Evolutionary conservation across 306 rosid genomes (phyloP).

Genomic region (Vigna radiata): DNA sequence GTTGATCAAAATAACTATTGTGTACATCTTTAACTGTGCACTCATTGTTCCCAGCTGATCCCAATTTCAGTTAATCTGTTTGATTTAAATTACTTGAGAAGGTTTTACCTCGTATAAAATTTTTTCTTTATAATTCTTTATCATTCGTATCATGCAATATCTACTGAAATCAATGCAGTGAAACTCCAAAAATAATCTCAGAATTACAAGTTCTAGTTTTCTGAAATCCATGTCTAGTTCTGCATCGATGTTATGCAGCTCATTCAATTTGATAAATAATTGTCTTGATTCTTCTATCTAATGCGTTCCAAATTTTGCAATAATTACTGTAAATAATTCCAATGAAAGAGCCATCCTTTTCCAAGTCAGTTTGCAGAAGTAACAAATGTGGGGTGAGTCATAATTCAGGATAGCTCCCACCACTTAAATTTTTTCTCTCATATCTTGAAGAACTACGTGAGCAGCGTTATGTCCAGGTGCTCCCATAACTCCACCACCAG

Average conservation of each 20-base stretch:
- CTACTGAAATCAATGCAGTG: not conserved
- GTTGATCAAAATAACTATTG: conserved; percentile 5
- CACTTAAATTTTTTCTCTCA: conserved; percentile 40
- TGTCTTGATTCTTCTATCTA: not conserved
- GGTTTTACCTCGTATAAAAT: not conserved
- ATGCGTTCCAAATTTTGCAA: not conserved
- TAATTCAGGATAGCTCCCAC: not conserved
- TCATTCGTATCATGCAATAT: conserved; percentile 7
- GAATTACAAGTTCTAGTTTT: conserved; percentile 11
- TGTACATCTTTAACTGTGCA: not conserved
- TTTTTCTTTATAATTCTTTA: not conserved
- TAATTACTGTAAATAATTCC: not conserved
- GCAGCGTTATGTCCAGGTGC: conserved; percentile 95
- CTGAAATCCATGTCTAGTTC: conserved; percentile 10
- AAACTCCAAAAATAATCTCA: not conserved
- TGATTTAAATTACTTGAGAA: conserved; percentile 13
- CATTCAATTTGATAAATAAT: not conserved
- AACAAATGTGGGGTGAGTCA: conserved; percentile 4
- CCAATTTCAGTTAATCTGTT: conserved; percentile 24
- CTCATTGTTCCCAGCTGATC: conserved; percentile 25
- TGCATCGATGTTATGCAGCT: conserved; percentile 2
- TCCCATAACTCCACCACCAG: conserved; percentile 99
- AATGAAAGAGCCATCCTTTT: conserved; percentile 15
- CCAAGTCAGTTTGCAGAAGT: conserved; percentile 14
- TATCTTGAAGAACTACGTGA: conserved; percentile 69